phyloP scores from a whole-genome alignment of 176 grass and related monocot species.

The Puccinellia tenuiflora region DNA sequence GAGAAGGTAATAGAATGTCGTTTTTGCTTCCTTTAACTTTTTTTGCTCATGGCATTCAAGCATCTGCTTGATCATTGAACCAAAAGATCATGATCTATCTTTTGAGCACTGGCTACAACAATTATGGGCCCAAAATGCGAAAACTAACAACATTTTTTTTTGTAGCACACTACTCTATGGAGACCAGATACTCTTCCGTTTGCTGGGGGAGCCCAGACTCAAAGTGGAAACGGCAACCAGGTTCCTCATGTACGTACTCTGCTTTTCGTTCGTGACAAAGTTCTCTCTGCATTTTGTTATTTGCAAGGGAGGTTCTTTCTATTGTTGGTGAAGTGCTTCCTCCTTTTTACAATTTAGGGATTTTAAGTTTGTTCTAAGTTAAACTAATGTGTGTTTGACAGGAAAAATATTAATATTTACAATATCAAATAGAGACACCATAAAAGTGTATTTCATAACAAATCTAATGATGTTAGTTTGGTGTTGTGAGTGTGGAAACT shows the following conservation, averaged over 20 bases:
- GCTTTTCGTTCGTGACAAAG: background rate
- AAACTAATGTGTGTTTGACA: background rate
- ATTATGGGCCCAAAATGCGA: background rate
- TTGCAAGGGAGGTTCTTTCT: background rate
- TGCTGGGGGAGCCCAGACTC: background rate
- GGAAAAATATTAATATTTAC: no score
- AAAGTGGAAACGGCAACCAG: background rate
- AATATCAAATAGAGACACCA: no score
- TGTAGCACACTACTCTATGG: background rate
- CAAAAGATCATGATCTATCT: background rate
- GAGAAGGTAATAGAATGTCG: background rate
- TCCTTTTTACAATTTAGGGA: no score
- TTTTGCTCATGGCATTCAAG: background rate
- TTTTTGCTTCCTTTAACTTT: background rate
- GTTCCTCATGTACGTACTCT: background rate
- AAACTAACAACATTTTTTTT: background rate
- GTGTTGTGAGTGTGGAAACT: no score
- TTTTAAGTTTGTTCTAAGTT: background rate
- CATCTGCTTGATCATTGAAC: background rate
- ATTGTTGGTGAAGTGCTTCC: background rate
- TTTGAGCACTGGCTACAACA: background rate
- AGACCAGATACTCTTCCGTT: background rate
- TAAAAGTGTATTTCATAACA: no score
- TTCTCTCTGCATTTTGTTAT: background rate
- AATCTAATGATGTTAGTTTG: no score